phyloP scores from a whole-genome alignment of 805 yeast genomes.

The Saitoella complicata region DNA sequence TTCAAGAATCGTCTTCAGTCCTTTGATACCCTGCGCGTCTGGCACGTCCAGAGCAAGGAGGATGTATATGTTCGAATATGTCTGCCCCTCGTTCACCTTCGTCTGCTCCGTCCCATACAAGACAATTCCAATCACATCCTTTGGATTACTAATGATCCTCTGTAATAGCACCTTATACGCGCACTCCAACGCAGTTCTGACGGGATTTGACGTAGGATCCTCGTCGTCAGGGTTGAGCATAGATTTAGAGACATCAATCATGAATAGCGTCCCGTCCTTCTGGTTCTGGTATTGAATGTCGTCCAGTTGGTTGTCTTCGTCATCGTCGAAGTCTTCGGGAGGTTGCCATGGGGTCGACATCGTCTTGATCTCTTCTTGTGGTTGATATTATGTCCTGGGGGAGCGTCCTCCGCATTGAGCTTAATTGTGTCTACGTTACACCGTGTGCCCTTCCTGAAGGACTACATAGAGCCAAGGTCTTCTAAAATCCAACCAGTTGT shows the following conservation, averaged over 20 bases:
- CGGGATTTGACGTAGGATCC: slow-evolving; percentile 7
- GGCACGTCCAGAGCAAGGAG: slow-evolving; percentile 14
- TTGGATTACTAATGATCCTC: slow-evolving; percentile 46
- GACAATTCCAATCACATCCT: slow-evolving; percentile 64
- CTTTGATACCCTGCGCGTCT: slow-evolving; percentile 9
- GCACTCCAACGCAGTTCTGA: slow-evolving; percentile 28
- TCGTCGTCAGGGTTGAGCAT: slow-evolving; percentile 17
- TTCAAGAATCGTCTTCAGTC: slow-evolving; percentile 10
- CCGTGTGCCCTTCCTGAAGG: too few species aligned
- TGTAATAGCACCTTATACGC: slow-evolving; percentile 48
- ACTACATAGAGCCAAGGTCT: too few species aligned
- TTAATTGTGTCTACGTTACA: not conserved
- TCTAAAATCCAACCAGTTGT: too few species aligned
- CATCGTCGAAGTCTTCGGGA: not conserved
- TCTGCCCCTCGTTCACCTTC: slow-evolving; percentile 13
- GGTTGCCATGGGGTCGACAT: not conserved
- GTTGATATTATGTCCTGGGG: slow-evolving; percentile 3
- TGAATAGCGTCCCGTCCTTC: slow-evolving; percentile 23
- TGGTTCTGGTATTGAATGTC: slow-evolving; percentile 10
- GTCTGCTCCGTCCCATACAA: slow-evolving; percentile 23
- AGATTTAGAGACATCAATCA: slow-evolving; percentile 20
- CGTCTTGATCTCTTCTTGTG: slow-evolving; percentile 5
- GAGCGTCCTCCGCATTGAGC: slow-evolving; percentile 4
- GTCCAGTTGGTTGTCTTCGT: not conserved
- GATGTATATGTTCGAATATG: slow-evolving; percentile 4